Base-by-base conservation (phyloP, 148 eudicot species). In the Chenopodium album region DNA sequence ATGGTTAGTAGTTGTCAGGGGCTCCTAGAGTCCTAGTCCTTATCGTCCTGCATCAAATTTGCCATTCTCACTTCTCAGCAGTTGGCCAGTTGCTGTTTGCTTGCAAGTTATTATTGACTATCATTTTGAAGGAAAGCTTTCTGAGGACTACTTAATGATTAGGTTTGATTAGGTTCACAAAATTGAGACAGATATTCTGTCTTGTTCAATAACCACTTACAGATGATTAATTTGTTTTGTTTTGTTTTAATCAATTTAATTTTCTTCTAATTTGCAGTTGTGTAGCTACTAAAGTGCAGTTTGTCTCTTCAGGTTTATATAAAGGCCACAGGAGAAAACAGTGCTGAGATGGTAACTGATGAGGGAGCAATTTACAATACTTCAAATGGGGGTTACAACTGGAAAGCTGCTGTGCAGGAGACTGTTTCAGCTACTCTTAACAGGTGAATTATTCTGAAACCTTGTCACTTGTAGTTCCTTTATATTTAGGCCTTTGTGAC, bases 341-440 rank as follows among this genome's bases (percentile, higher is more conserved):
- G 98, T 86, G 97, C 99, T 47, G 99, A 96, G 86, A 92, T 96
- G 99, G 99, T 96, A 28, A 96, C 99, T 31, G 99, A 96, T 78
- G 88, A 94, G 87, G 99, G 99, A 72, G 99, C 99, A 75, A 92
- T 96, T 79, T 96, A 96, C 86, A 87, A 91, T 70, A 94, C 99
- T 88, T 88, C 98, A 70, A 96, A 96, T 84, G 93, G 85, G 84
- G 99, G 99, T 82, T 96, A 96, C 89, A 96, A 96, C 86, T 96
- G 99, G 99, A 94, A 80, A 82, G 99, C 99, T 86, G 91, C 98
- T 84, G 91, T 96, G 47, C 99, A 94, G 87, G 99, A 96, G 85
- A 94, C 97, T 79, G 99, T 96, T 78, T 96, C 99, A 59, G 99
- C 99, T 83, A 96, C 99, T 86, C 92, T 96, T 78, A 96, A 96